A percentile compares a stretch with the other conserved stretches of the same genome.
Evolutionary conservation across 768 basidiomycete species (phyloP).

Genomic region (Trametes cinnabarina): DNA sequence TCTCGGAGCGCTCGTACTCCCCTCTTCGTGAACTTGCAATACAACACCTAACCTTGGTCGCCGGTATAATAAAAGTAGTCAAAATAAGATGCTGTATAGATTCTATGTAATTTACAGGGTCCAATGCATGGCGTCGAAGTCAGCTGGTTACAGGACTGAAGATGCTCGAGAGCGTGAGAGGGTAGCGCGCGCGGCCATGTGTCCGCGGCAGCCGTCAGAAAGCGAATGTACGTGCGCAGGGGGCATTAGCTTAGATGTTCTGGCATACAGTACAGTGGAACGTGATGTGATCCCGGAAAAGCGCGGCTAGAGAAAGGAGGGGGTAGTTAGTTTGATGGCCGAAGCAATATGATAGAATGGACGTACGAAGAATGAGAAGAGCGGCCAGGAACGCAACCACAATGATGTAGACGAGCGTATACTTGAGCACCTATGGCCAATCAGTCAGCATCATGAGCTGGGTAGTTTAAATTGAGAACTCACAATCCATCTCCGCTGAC

Average conservation of each 20-base stretch:
- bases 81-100: slow-evolving; percentile 21
- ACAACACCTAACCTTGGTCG: too few species aligned
- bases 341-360: slow-evolving; percentile 6
- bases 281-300: slow-evolving; percentile 79
- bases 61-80: neutral
- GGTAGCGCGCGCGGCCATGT: neutral
- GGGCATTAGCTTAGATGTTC: slow-evolving; percentile 59
- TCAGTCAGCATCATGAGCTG: slow-evolving; percentile 3
- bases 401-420: slow-evolving; percentile 77
- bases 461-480: slow-evolving; percentile 26
- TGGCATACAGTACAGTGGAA: slow-evolving; percentile 82
- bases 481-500: slow-evolving; percentile 89
- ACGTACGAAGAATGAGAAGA: slow-evolving; percentile 80
- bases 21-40: too few species aligned
- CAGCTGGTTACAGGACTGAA: slow-evolving; percentile 17
- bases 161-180: slow-evolving; percentile 17
- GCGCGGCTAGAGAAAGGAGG: slow-evolving; percentile 48
- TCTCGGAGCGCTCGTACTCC: slow-evolving; percentile 5
- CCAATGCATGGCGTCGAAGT: slow-evolving; percentile 15
- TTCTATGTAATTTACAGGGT: slow-evolving; percentile 20
- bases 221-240: slow-evolving; percentile 13
- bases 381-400: slow-evolving; percentile 78
- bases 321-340: too few species aligned
- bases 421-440: slow-evolving; percentile 67
- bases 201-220: slow-evolving; percentile 9